Base-by-base conservation (phyloP, 768 basidiomycete genomes). In the Termitomyces sp. region DNA sequence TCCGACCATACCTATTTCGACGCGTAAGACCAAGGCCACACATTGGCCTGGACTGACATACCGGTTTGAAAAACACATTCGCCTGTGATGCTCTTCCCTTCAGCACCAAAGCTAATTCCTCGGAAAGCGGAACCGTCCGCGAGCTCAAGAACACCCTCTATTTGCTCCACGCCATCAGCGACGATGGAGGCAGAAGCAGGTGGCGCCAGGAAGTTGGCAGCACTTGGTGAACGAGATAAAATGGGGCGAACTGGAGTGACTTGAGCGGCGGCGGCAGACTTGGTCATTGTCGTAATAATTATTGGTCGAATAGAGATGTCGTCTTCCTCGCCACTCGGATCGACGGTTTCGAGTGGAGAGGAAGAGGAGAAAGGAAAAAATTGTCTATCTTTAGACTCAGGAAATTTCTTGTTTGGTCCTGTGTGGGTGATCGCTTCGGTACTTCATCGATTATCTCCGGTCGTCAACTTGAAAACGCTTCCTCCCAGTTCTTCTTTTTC, bases 21-120 rank as follows among this genome's bases (percentile, higher is more conserved):
- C 38, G 49, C 53, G 58, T 62, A 57, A 63, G 55, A 57, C 28
- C 59, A 61, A 61, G 46, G 55, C 57, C 51, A 16, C 11, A 38
- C 44, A 52, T n/a, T 45, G 39, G 38, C 40, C 36, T 54, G 48
- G 28, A 53, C 45, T 45, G 46, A 69, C 89, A 73, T 70, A 96
- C 97, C 97, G 44, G 97, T 99, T 80, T 98, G 96, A 79, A 99
- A 99, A 70, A 99, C 97, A 75, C 97, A 98, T 84, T 99, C 97
- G 68, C 97, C 97, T 18, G 96, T 84, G 36, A 96, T 82, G 70
- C 92, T 95, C 76, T 94, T 96, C 50, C 83, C 85, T 68, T 93
- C 84, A 4, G 94, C 94, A 69, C 97, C 97, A 71, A 99, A 98
- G 70, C 91, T 94, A 72, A 91, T 88, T 39, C 97, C 97, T 59